phyloP scores from a whole-genome alignment of 805 yeast species.

The Candida tallmaniae region DNA sequence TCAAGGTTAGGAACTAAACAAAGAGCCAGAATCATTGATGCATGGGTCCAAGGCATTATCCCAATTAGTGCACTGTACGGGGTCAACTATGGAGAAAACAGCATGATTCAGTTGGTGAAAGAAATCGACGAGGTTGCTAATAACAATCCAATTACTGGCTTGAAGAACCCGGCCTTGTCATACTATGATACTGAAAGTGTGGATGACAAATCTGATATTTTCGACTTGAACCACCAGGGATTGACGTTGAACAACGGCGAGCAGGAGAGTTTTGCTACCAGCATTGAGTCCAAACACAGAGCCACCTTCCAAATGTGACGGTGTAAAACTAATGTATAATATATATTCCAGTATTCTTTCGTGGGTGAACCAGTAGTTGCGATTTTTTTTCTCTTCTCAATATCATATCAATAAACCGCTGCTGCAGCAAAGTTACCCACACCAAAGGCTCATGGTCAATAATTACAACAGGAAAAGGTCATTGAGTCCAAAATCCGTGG shows the following conservation, averaged over 20 bases:
- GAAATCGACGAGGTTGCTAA: constrained; percentile 45
- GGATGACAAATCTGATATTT: constrained; percentile 19
- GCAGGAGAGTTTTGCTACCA: not conserved
- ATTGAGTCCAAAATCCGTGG: constrained; percentile 13
- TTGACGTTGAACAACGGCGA: constrained; percentile 24
- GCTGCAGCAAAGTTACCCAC: too few species aligned
- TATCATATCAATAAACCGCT: too few species aligned
- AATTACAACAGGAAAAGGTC: constrained; percentile 13
- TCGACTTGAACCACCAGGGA: constrained; percentile 27
- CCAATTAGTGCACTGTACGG: constrained; percentile 41
- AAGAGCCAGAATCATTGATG: constrained; percentile 61
- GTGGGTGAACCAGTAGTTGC: too few species aligned
- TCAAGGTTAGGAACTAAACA: constrained; percentile 75
- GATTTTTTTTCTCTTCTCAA: too few species aligned
- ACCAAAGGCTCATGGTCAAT: too few species aligned
- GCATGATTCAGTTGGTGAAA: constrained; percentile 54
- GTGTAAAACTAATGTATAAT: too few species aligned
- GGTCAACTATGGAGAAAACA: constrained; percentile 64
- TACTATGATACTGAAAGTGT: constrained; percentile 28
- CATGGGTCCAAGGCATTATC: constrained; percentile 45
- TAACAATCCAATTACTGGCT: constrained; percentile 36
- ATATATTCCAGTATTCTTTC: not conserved
- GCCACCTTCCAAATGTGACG: constrained; percentile 8
- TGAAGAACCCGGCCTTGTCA: constrained; percentile 38
- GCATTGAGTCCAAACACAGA: constrained; percentile 1